These are phyloP conservation scores for Blastocystis sp. DNA, from an alignment of 352 stramenopile species.

Conservation along the genomic window DNA sequence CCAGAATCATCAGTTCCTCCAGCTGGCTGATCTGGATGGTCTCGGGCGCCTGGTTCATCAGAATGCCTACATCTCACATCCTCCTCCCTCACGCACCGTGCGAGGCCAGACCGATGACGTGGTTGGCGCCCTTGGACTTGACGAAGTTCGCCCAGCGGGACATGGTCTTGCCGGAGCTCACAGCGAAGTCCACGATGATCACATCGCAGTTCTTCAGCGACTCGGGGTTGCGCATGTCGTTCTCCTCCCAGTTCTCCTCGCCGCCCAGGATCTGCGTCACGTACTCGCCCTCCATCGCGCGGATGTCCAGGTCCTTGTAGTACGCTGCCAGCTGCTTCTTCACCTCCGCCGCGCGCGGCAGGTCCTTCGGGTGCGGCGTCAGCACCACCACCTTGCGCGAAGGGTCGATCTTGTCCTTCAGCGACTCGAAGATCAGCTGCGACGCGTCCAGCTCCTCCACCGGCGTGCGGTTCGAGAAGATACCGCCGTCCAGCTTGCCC, in stretches of 20 bases:
- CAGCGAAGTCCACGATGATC: slow-evolving; percentile 99
- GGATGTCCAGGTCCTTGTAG: slow-evolving; percentile 48
- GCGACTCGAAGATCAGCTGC: slow-evolving; percentile 42
- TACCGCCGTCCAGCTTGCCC: slow-evolving; percentile 39
- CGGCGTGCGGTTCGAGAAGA: slow-evolving; percentile 43
- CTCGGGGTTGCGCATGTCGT: slow-evolving; percentile 95
- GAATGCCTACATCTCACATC: slow-evolving; percentile 71
- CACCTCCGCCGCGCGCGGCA: slow-evolving; percentile 31
- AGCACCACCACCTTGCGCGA: slow-evolving; percentile 66
- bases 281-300: slow-evolving; percentile 68
- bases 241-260: slow-evolving; percentile 84
- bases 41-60: slow-evolving; percentile 66
- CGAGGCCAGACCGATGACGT: slow-evolving; percentile 95
- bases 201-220: slow-evolving; percentile 95
- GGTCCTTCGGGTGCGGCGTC: slow-evolving; percentile 66
- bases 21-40: slow-evolving; percentile 53
- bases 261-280: slow-evolving; percentile 70
- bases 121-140: slow-evolving; percentile 86
- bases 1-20: slow-evolving; percentile 71
- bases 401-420: slow-evolving; percentile 60
- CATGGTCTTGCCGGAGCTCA: slow-evolving; percentile 94
- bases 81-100: slow-evolving; percentile 84
- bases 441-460: slow-evolving; percentile 61
- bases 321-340: slow-evolving; percentile 91
- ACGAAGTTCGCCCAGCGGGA: slow-evolving; percentile 93